phyloP scores from a whole-genome alignment of 495 filamentous ascomycete species.

The Tuber indicum region DNA sequence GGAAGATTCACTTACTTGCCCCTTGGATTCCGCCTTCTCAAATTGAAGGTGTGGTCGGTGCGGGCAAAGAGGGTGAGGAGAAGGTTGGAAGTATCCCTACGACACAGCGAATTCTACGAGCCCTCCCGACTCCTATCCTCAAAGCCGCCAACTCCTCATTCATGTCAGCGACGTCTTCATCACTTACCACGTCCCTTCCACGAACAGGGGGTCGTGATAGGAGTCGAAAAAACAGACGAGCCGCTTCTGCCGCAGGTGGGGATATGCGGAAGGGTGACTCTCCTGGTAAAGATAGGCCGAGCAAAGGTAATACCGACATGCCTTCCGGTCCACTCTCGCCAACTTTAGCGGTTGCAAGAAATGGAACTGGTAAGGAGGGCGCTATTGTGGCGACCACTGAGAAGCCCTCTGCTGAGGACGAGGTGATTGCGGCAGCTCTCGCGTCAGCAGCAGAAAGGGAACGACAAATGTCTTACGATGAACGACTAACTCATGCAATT shows the following conservation, averaged over 20 bases:
- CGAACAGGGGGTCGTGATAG: conserved; percentile 48
- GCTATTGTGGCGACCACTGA: conserved; percentile 25
- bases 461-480: conserved; percentile 74
- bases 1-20: conserved; percentile 88
- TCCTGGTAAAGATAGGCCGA: conserved; percentile 26
- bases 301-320: conserved; percentile 20
- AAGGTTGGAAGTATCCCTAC: conserved; percentile 65
- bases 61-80: conserved; percentile 38
- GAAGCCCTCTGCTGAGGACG: conserved; percentile 41
- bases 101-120: conserved; percentile 81
- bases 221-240: conserved; percentile 54
- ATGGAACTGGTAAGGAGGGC: neutral
- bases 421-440: conserved; percentile 48
- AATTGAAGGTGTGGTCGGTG: conserved; percentile 60
- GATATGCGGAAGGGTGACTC: conserved; percentile 42
- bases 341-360: conserved; percentile 35
- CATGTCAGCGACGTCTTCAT: conserved; percentile 84
- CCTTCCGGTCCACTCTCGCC: conserved; percentile 38
- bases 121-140: conserved; percentile 82
- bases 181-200: conserved; percentile 74
- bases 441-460: conserved; percentile 56
- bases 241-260: conserved; percentile 41
- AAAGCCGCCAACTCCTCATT: conserved; percentile 93
- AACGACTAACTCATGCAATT: conserved; percentile 77
- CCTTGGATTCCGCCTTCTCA: conserved; percentile 99